Conservation (phyloP, 148 eudicot species). For the Fagopyrum homotropicum region DNA sequence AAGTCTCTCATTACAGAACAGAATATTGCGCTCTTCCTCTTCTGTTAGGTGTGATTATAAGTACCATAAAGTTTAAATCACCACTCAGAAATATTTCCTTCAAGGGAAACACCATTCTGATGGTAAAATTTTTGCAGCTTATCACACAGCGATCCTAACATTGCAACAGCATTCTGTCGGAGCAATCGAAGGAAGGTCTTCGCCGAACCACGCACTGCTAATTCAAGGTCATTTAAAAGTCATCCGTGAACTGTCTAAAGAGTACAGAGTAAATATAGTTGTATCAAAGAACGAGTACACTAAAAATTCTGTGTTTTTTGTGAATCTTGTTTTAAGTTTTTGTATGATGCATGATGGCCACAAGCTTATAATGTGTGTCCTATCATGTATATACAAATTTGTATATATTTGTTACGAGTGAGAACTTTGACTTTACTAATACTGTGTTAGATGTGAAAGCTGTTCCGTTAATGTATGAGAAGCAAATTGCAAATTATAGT, state of each 20-base stretch:
- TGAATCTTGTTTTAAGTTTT: background rate
- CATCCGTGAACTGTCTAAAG: background rate
- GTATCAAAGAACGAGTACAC: background rate
- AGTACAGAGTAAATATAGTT: background rate
- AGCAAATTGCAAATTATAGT: background rate
- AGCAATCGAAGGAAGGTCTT: conserved; percentile 88
- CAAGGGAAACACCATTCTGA: conserved; percentile 18
- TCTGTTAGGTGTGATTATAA: conserved; percentile 56
- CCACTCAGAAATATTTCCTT: background rate
- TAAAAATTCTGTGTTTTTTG: background rate
- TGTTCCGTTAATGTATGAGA: background rate
- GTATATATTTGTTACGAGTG: background rate
- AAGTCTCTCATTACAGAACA: conserved; percentile 66
- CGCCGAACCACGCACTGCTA: conserved; percentile 88
- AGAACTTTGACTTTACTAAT: background rate
- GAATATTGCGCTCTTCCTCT: conserved; percentile 58
- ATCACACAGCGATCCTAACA: conserved; percentile 83
- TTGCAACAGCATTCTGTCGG: conserved; percentile 82
- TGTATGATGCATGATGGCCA: background rate
- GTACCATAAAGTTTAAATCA: background rate
- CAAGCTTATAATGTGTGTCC: background rate
- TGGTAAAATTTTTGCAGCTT: conserved; percentile 43
- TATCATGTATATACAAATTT: background rate
- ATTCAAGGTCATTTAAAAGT: conserved; percentile 61
- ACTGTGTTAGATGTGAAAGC: background rate